Base-by-base conservation (phyloP, 164 flowering plant genomes). In the Sedum album region DNA sequence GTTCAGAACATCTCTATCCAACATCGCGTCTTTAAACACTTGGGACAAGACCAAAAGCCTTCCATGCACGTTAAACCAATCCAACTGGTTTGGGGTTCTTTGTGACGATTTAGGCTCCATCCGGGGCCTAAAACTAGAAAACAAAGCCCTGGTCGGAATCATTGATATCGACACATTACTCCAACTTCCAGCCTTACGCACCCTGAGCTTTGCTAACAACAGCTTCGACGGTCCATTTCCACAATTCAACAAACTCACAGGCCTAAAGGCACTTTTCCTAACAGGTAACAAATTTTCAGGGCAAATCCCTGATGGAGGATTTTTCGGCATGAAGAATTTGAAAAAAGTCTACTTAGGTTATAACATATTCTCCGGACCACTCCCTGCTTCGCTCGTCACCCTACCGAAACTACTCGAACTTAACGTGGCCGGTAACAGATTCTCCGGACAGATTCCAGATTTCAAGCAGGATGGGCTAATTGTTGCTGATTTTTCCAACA, bases 191-290 rank as follows among this genome's bases (percentile, higher is more conserved):
- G n/a, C 13, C 4, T 17, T 85, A 55, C 65, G 81, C 7, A 46
- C 72, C 4, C 35, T 85, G 1, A 80, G 96, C 74, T 60, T 87
- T 53, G 73, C 68, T 73, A 73, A 82, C 77, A 90, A 90, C 55
- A 77, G 65, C 57, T 84, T 93, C 30, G 69, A 68, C 1, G 91
- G 93, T 4, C 77, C 87, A 0, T 31, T 93, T n/a, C 98, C 98
- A 0, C 48, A 66, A 3, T 26, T 90, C 0, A 76, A 74, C 18
- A 76, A 67, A 38, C 77, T 93, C 0, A 26, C 53, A 1, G 68
- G 70, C 2, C 62, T 93, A 44, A 81, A 79, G 55, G 41, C 71
- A 0, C 20, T 93, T 60, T 86, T 35, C 35, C 38, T 93, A 67
- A 79, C 91, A 0, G 31, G 71, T 31, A 93, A 93, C 53, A 35